Conservation (phyloP, 2,329 filamentous ascomycete species). For the Fonsecaea pedrosoi region DNA sequence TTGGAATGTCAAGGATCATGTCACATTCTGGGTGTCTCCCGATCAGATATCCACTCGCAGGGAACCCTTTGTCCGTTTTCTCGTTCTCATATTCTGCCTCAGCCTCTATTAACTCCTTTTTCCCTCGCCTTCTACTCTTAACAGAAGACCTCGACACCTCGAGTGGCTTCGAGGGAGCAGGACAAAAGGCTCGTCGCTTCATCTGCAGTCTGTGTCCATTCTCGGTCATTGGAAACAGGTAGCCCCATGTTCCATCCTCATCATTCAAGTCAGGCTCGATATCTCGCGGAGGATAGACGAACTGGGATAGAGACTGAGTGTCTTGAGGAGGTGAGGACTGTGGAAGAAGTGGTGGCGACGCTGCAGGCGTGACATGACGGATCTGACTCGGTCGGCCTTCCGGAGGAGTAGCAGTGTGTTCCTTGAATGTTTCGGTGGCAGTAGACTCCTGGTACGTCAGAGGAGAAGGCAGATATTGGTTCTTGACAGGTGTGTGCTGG, state of each 20-base stretch:
- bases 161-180: constrained; percentile 57
- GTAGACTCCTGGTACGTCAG: constrained; percentile 73
- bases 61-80: constrained; percentile 63
- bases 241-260: constrained; percentile 88
- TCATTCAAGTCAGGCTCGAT: constrained; percentile 85
- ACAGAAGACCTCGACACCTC: constrained; percentile 51
- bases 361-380: constrained; percentile 52
- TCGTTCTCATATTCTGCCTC: constrained; percentile 68
- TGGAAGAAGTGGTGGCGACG: constrained; percentile 54
- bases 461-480: constrained; percentile 79
- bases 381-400: constrained; percentile 64
- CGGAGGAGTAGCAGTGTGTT: constrained; percentile 73
- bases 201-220: constrained; percentile 75
- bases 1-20: constrained; percentile 74
- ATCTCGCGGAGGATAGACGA: constrained; percentile 72
- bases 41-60: constrained; percentile 85
- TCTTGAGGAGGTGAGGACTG: constrained; percentile 73
- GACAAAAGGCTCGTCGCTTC: constrained; percentile 74
- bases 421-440: constrained; percentile 66
- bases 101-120: constrained; percentile 57
- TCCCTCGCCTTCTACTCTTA: constrained; percentile 51
- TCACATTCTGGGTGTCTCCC: constrained; percentile 94
- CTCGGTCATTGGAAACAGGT: constrained; percentile 81
- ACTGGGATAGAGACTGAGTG: constrained; percentile 82
- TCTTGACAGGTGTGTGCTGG: constrained; percentile 61